Evolutionary conservation across 2,329 filamentous ascomycete genomes (phyloP), one percentile per base, ranked within the genome.

Genomic region (Colletotrichum cordylinicola): DNA sequence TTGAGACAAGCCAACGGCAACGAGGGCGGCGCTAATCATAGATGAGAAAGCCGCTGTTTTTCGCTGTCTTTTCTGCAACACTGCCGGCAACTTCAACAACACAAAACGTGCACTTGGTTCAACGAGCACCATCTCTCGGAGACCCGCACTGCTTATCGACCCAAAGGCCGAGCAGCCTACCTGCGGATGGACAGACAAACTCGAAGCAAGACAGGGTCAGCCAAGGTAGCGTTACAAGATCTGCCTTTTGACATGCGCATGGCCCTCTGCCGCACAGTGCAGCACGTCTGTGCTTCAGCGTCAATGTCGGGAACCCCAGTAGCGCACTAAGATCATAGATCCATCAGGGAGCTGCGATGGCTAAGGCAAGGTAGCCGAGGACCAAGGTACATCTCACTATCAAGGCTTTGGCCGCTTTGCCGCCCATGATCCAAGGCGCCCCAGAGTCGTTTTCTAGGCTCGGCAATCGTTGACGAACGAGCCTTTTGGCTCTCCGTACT

Each of bases 191-290:
- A 67, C 12, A n/a, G 37, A 48, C 71, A 58, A 35, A 61, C 37
- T 61, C 27, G 31, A 66, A 48, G 33, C 67, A 24, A 43, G 66
- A 56, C 70, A 69, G 65, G 74, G 74, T 69, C 65, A 37, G 64
- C 70, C 73, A 67, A 68, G 18, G 72, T 76, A 76, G 74, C 71
- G 74, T 76, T 75, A 56, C 66, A 76, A 76, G 74, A 76, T 76
- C 74, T 70, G 52, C 71, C 67, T 24, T 74, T 73, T 76, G 74
- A 76, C 74, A 76, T 75, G 66, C 74, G 74, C 74, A 71, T 75
- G 66, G 71, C 66, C 72, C 71, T 76, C 74, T 74, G 62, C 74
- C 70, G 74, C 74, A 76, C 74, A 76, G 74, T 75, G 72, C 74
- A 76, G 71, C 61, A 74, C 15, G 74, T 74, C 74, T 76, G 71